Base-by-base conservation (phyloP, 2,329 filamentous ascomycete species). In the Ascocoryne sarcoides region DNA sequence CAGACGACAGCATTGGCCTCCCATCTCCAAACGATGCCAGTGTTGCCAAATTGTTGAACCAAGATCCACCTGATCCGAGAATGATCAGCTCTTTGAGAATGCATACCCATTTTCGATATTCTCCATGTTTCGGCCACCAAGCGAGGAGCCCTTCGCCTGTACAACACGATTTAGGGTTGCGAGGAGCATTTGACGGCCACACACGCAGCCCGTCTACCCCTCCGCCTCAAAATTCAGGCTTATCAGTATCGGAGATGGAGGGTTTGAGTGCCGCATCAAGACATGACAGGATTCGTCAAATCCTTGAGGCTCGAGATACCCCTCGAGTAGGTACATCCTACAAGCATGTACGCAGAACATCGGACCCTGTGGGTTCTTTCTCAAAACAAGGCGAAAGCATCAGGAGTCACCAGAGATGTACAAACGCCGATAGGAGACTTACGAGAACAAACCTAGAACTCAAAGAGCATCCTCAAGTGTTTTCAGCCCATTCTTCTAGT, bases 81-180 rank as follows among this genome's bases (percentile, higher is more conserved):
- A 51, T 60, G 46, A 58, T 59, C 16, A 60, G 56, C 37, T 58
- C 55, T 5, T 44, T 60, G 29, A 47, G 54, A 35, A 53, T 59
- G 54, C 56, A 58, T 43, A 54, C 53, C 2, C 46, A 57, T 21
- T 59, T 54, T 39, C 49, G 50, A 32, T 60, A 55, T 43, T 53
- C 56, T 3, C 56, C 57, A n/a, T 47, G 47, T 20, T 60, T 57
- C 37, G 55, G 57, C 3, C 51, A 60, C 31, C 48, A 60, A 44
- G 47, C 55, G 18, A 48, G 55, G 5, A 57, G 51, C 26, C 43
- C 54, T 9, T 57, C 57, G 4, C 56, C 57, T 9, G 46, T 50
- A 9, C 47, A 52, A 5, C n/a, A n/a, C n/a, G n/a, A n/a, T n/a
- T n/a, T n/a, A n/a, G 20, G 39, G n/a, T 54, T 52, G 50, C 43